Evolutionary conservation across 1,284 basidiomycete species (phyloP), one percentile per base, ranked within the genome.

Genomic region (Exobasidium cylindrosporum): DNA sequence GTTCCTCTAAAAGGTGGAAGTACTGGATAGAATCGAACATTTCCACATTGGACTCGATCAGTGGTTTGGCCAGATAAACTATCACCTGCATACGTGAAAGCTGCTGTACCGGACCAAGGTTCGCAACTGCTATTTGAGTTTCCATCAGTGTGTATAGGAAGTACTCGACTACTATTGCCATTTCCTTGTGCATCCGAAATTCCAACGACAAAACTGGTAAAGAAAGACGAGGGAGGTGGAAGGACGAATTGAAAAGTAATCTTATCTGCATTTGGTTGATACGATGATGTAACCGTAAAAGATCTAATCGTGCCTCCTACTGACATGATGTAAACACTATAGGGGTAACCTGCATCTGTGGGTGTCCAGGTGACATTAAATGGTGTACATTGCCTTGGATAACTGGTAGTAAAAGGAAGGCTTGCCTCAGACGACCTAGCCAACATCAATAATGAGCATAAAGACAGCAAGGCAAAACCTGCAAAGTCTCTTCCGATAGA

Each of bases 281-380:
- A 73, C 61, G 67, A 60, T 54, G 58, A 62, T 56, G 65, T 59
- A 57, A 73, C 65, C 0, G 56, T 50, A 35, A 58, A 73, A 29
- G 68, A 65, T 46, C 69, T 61, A 4, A 65, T 65, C 31, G 35
- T 21, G 23, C 11, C 43, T 23, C 60, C 60, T 4, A 54, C 30
- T 5, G 29, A 59, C 52, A 54, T 43, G 21, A 73, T 61, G 64
- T 68, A 70, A 30, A 73, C 64, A n/a, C 64, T 70, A 47, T 72
- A 73, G 7, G 71, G 71, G 23, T 65, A 73, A 28, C 26, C 60
- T 21, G 31, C 3, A 0, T 53, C 26, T 10, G 14, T 11, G 1
- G 67, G 64, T 23, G 54, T 65, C 68, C 68, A 73, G 3, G 71
- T 70, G 31, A 73, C 60, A 55, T 73, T 73, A 40, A 73, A 65